Percentiles rank a stretch among this genome's conserved stretches.
These are phyloP conservation scores for Cyberlindnera japonica DNA, from an alignment of 805 yeast species.

Conservation along the genomic window DNA sequence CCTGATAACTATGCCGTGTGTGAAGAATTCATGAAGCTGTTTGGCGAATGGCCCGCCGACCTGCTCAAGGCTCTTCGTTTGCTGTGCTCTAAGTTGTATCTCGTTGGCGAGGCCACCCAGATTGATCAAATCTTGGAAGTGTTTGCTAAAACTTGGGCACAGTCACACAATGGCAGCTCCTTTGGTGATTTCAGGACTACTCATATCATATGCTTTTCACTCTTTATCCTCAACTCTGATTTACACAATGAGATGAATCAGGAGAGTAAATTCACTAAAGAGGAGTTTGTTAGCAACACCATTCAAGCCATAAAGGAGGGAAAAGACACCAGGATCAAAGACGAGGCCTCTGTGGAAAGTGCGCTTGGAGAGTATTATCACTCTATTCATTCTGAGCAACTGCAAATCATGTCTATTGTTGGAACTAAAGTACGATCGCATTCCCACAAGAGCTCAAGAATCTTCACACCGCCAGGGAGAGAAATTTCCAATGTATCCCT, in stretches of 20 bases:
- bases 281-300: slow-evolving; percentile 49
- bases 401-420: slow-evolving; percentile 15
- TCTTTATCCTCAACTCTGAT: slow-evolving; percentile 73
- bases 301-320: slow-evolving; percentile 39
- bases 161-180: slow-evolving; percentile 44
- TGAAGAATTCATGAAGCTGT: slow-evolving; percentile 34
- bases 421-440: slow-evolving; percentile 9
- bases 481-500: slow-evolving; percentile 21
- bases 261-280: slow-evolving; percentile 37
- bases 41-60: slow-evolving; percentile 44
- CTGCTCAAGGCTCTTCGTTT: slow-evolving; percentile 53
- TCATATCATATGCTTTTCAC: slow-evolving; percentile 67
- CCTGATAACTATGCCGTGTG: slow-evolving; percentile 29
- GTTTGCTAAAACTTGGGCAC: slow-evolving; percentile 61
- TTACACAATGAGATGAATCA: slow-evolving; percentile 49
- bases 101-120: slow-evolving; percentile 80
- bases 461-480: slow-evolving; percentile 11
- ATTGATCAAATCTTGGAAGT: slow-evolving; percentile 70
- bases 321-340: slow-evolving; percentile 1
- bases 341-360: slow-evolving; percentile 11
- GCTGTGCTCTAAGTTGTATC: slow-evolving; percentile 62
- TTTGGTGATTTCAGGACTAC: slow-evolving; percentile 53
- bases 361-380: slow-evolving; percentile 33
- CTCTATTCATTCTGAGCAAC: slow-evolving; percentile 29
- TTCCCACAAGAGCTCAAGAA: slow-evolving; percentile 9